Conservation (phyloP, 805 yeast genomes). For the Hanseniaspora vineae region DNA sequence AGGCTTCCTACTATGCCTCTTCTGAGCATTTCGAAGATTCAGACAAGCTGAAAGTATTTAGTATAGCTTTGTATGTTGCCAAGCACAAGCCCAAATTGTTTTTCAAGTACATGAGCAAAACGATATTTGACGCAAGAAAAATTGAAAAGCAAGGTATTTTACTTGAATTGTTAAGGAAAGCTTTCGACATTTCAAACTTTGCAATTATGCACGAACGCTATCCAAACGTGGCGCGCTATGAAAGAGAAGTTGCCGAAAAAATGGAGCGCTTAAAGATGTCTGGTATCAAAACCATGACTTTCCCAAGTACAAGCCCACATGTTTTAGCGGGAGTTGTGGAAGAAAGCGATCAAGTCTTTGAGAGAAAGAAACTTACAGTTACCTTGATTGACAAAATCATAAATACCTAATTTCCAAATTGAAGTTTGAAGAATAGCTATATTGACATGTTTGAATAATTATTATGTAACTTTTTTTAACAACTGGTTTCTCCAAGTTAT, state of each 20-base stretch:
- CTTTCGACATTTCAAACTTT: constrained; percentile 19
- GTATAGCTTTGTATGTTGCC: constrained; percentile 21
- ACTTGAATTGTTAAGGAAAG: constrained; percentile 22
- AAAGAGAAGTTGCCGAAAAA: constrained; percentile 10
- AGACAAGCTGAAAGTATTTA: constrained; percentile 22
- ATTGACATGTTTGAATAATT: too few species aligned
- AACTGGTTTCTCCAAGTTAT: too few species aligned
- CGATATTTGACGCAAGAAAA: constrained; percentile 17
- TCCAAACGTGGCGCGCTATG: constrained; percentile 12
- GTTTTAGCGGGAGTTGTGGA: constrained; percentile 8
- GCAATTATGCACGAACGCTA: constrained; percentile 24
- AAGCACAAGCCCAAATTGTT: constrained; percentile 22
- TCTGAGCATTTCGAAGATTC: constrained; percentile 25
- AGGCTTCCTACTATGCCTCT: constrained; percentile 23
- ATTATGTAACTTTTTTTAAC: neutral
- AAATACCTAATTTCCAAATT: too few species aligned
- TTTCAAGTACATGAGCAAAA: constrained; percentile 17
- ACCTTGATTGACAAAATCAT: neutral
- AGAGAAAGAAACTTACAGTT: constrained; percentile 12
- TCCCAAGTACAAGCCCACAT: constrained; percentile 6
- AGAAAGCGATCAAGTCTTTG: constrained; percentile 9
- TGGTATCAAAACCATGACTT: constrained; percentile 6
- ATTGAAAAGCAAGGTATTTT: constrained; percentile 19
- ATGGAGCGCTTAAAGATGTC: constrained; percentile 16
- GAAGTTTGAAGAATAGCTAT: too few species aligned